A percentile compares a stretch with the other conserved stretches of the same genome.
These are phyloP conservation scores for Exsudoporus frostii DNA, from an alignment of 768 basidiomycete genomes.

Conservation along the genomic window DNA sequence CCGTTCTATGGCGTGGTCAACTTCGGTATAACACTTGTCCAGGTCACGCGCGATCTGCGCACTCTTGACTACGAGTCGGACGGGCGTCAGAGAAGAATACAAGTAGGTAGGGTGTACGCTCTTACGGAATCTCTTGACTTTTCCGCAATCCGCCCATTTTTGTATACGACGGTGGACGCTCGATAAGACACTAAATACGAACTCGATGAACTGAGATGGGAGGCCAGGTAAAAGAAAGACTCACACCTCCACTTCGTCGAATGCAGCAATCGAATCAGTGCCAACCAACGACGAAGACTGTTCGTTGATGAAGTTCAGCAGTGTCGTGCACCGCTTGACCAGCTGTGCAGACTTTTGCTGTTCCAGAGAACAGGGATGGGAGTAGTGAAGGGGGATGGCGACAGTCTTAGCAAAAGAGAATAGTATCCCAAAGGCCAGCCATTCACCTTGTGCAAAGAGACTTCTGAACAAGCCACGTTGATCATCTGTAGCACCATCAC, in stretches of 20 bases:
- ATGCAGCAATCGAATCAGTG: constrained; percentile 36
- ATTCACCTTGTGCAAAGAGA: constrained; percentile 48
- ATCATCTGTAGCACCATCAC: constrained; percentile 45
- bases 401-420: constrained; percentile 1
- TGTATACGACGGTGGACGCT: constrained; percentile 38
- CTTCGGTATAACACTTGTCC: constrained; percentile 40
- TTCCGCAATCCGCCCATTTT: constrained; percentile 39
- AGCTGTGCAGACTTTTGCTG: constrained; percentile 45
- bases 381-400: neutral
- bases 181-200: constrained; percentile 38
- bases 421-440: neutral
- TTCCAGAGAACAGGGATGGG: neutral
- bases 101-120: neutral
- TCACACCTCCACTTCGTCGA: constrained; percentile 46
- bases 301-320: constrained; percentile 41
- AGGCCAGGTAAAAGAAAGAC: constrained; percentile 8
- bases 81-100: constrained; percentile 3
- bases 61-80: constrained; percentile 37
- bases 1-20: constrained; percentile 40
- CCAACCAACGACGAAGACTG: constrained; percentile 38
- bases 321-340: constrained; percentile 38
- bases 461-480: constrained; percentile 42
- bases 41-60: constrained; percentile 47
- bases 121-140: constrained; percentile 40
- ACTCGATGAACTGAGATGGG: neutral